Conservation (phyloP, 345 rosid genomes). For the Aegle marmelos region DNA sequence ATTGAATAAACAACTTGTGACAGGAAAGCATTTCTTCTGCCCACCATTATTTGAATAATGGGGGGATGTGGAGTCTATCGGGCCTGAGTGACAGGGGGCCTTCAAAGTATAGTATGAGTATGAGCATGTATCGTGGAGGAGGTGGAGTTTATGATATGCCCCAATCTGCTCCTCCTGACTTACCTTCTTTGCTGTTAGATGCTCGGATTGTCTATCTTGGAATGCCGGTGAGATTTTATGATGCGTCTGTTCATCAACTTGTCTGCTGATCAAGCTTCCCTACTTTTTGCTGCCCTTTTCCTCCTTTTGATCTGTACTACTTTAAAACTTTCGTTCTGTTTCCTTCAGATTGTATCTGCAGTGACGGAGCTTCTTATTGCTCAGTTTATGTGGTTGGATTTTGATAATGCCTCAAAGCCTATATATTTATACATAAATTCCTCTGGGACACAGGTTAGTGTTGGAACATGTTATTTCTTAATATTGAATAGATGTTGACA, state of each 20-base stretch:
- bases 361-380: constrained; percentile 87
- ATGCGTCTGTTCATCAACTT: not conserved
- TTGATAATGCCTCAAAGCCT: constrained; percentile 63
- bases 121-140: constrained; percentile 74
- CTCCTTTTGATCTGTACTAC: constrained; percentile 2
- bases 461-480: not conserved
- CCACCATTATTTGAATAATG: constrained; percentile 50
- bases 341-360: constrained; percentile 77
- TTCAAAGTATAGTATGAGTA: constrained; percentile 67
- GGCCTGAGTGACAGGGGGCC: constrained; percentile 38
- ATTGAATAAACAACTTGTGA: not conserved
- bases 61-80: constrained; percentile 65
- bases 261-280: not conserved
- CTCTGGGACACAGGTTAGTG: constrained; percentile 75
- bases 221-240: constrained; percentile 68
- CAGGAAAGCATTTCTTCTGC: constrained; percentile 84
- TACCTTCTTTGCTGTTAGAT: constrained; percentile 90
- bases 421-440: constrained; percentile 82
- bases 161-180: constrained; percentile 75
- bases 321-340: constrained; percentile 9
- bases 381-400: constrained; percentile 83
- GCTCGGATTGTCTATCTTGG: constrained; percentile 81
- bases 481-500: not conserved
- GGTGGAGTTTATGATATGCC: constrained; percentile 57
- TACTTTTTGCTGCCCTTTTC: not conserved